These are phyloP conservation scores for Xerocomellus chrysenteron DNA, from an alignment of 768 basidiomycete genomes.

Conservation along the genomic window DNA sequence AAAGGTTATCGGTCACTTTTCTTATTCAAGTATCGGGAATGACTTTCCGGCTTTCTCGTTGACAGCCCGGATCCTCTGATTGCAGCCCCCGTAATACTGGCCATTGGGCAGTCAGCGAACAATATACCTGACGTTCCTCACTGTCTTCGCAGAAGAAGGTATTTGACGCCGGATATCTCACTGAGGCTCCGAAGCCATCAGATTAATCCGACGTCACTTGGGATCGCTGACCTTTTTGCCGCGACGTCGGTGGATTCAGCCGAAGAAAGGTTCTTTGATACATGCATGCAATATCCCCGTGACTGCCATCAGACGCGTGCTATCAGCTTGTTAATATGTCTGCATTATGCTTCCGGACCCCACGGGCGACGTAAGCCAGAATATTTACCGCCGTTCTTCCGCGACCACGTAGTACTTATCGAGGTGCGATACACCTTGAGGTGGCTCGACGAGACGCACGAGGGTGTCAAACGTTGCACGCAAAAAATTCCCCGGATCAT, in stretches of 20 bases:
- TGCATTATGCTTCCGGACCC: background rate
- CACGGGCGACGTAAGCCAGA: no score
- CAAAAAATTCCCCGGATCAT: background rate
- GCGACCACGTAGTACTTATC: background rate
- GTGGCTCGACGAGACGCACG: no score
- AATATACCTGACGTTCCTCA: background rate
- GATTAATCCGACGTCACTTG: background rate
- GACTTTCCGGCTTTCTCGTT: background rate
- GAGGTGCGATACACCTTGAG: background rate
- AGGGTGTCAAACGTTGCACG: background rate
- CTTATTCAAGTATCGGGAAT: background rate
- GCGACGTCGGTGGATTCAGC: conserved; percentile 4
- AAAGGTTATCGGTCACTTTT: background rate
- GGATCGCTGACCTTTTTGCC: background rate
- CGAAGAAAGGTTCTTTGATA: background rate
- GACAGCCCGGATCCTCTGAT: background rate
- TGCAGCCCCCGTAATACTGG: background rate
- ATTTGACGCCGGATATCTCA: background rate
- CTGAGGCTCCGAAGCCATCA: background rate
- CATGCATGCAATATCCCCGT: background rate
- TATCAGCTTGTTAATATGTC: background rate
- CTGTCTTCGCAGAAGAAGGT: background rate
- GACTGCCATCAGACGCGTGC: background rate
- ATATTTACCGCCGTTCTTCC: background rate
- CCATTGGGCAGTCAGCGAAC: background rate